Conservation (phyloP, 805 yeast species). For the Kazachstania psychrophila region DNA sequence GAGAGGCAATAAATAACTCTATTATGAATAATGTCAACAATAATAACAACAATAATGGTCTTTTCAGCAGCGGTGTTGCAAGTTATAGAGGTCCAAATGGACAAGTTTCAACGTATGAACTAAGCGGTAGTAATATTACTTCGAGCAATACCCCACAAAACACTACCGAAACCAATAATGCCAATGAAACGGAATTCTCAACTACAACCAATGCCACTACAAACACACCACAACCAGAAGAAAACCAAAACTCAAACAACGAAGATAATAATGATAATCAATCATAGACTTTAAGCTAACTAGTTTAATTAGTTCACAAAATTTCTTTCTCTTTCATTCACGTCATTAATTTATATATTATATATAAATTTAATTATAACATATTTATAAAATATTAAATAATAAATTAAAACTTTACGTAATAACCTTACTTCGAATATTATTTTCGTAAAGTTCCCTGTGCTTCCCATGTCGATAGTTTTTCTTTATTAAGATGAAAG, state of each 20-base stretch:
- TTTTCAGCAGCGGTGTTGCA: slow-evolving; percentile 29
- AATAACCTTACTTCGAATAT: not conserved
- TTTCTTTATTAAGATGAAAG: slow-evolving; percentile 40
- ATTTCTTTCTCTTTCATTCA: too few relatives aligned
- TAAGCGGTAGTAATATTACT: slow-evolving; percentile 5
- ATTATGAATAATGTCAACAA: slow-evolving; percentile 1
- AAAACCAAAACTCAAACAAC: too few relatives aligned
- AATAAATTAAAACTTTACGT: too few relatives aligned
- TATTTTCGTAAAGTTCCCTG: slow-evolving; percentile 15
- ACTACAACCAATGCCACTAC: too few relatives aligned
- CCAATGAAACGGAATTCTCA: too few relatives aligned
- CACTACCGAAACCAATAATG: too few relatives aligned
- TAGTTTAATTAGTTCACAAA: too few relatives aligned
- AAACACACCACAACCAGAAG: too few relatives aligned
- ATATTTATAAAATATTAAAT: slow-evolving; percentile 1
- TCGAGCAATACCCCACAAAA: not conserved
- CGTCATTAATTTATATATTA: too few relatives aligned
- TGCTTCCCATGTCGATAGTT: slow-evolving; percentile 36
- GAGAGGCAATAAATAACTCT: too few relatives aligned
- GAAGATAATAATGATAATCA: too few relatives aligned
- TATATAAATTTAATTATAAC: not conserved
- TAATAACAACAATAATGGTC: slow-evolving; percentile 1
- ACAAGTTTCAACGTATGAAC: slow-evolving; percentile 18
- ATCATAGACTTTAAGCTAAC: too few relatives aligned
- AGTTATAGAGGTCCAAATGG: slow-evolving; percentile 26